phyloP scores from a whole-genome alignment of 179 eudicot species.

The Silene coronaria region DNA sequence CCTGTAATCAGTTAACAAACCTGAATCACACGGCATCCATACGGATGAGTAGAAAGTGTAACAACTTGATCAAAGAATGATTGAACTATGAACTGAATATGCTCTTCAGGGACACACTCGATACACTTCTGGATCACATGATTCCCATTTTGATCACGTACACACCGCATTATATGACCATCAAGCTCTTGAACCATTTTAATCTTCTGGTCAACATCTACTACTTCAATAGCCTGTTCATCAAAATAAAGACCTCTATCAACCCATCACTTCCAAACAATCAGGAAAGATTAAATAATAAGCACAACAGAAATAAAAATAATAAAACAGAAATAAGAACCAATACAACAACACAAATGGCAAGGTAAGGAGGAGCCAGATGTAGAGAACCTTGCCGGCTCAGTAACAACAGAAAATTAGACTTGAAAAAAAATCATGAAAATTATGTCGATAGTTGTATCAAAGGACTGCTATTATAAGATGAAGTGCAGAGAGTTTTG shows the following conservation, averaged over 20 bases:
- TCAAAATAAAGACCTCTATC: background rate
- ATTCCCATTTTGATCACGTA: slow-evolving; percentile 93
- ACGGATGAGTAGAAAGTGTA: slow-evolving; percentile 83
- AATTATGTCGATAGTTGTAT: too few relatives aligned
- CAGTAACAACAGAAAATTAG: too few relatives aligned
- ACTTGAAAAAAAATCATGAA: too few relatives aligned
- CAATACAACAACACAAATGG: background rate
- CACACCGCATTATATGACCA: slow-evolving; percentile 84
- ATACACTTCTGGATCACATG: slow-evolving; percentile 96
- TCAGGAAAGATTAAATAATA: background rate
- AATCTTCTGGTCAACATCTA: slow-evolving; percentile 69
- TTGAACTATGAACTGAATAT: slow-evolving; percentile 63
- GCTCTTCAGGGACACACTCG: slow-evolving; percentile 80
- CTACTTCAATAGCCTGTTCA: slow-evolving; percentile 72
- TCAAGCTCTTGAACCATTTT: slow-evolving; percentile 83
- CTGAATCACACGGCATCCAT: slow-evolving; percentile 97
- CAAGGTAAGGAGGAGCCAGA: background rate
- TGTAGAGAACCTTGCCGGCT: too few relatives aligned
- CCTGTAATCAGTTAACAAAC: slow-evolving; percentile 27
- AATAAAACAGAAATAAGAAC: background rate
- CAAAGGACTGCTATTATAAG: background rate
- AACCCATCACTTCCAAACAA: background rate
- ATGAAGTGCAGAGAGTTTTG: background rate
- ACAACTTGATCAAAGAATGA: slow-evolving; percentile 82
- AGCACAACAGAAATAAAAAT: background rate